Conservation (phyloP, 306 rosid species). For the Fragaria iinumae region DNA sequence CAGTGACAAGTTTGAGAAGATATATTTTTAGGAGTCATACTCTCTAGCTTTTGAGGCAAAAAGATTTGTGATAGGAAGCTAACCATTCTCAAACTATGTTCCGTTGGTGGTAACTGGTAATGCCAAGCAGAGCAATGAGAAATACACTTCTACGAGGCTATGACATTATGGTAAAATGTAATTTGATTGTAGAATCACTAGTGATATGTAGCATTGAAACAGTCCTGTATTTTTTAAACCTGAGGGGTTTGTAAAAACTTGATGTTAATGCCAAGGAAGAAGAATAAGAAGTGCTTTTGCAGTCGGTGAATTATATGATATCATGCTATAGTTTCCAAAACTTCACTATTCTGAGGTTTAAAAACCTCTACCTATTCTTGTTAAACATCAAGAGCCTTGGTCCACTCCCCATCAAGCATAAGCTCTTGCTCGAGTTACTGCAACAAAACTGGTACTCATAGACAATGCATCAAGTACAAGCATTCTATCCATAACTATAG, state of each 20-base stretch:
- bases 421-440: background rate
- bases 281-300: background rate
- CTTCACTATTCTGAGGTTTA: background rate
- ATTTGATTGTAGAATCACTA: background rate
- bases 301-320: background rate
- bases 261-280: background rate
- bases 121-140: background rate
- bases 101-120: background rate
- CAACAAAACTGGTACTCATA: background rate
- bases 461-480: background rate
- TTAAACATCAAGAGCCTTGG: background rate
- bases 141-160: background rate
- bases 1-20: slow-evolving; percentile 10
- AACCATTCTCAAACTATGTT: background rate
- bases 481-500: slow-evolving; percentile 19
- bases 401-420: background rate
- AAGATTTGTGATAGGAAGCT: background rate
- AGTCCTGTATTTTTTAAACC: background rate
- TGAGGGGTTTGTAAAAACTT: background rate
- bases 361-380: background rate
- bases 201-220: background rate
- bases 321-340: background rate
- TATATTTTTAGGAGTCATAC: slow-evolving; percentile 18
- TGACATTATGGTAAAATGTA: background rate
- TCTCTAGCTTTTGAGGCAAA: slow-evolving; percentile 2